Evolutionary conservation across 2,329 filamentous ascomycete species (phyloP), one percentile per base, ranked within the genome.

Genomic region (Penicillium griseofulvum): DNA sequence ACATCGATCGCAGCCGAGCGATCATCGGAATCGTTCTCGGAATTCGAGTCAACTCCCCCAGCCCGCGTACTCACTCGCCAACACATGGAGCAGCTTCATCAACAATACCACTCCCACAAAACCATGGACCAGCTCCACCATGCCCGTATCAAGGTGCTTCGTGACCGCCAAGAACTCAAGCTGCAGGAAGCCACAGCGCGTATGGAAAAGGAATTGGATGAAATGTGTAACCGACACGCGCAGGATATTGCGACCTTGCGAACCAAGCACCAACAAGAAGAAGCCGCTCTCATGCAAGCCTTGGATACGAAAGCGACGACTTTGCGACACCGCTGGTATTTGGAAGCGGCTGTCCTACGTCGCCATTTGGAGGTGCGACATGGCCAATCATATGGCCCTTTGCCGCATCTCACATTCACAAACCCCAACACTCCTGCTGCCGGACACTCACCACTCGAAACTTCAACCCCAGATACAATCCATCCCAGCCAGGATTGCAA

Each of bases 121-220:
- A 68, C 68, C 9, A 78, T 79, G 71, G 75, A 77, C 49, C 67
- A 69, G 24, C 67, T 79, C 1, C 76, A 79, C 46, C 61, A 71
- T 16, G 70, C 76, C 9, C 76, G 74, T 33, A 76, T 79, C 60
- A 78, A 79, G 54, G 76, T 79, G 12, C 68, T 79, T 17, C 72
- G 76, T 17, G 76, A 78, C 34, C 72, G 70, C n/a, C 76, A 79
- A 55, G 75, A 78, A 46, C 67, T 72, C 33, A 69, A 70, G 37
- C 63, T 76, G 8, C 71, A 74, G 42, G 74, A 74, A 47, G 67
- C 74, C 4, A 66, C 75, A 17, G 62, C 64, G 17, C 71, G 71
- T 11, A 74, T 75, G 65, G 75, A 75, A 39, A 63, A 61, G 17
- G 76, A 77, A 55, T 56, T 76, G 4, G 66, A 73, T 3, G 58